Conservation (phyloP, 2,329 filamentous ascomycete genomes). For the Pezicula radicicola region DNA sequence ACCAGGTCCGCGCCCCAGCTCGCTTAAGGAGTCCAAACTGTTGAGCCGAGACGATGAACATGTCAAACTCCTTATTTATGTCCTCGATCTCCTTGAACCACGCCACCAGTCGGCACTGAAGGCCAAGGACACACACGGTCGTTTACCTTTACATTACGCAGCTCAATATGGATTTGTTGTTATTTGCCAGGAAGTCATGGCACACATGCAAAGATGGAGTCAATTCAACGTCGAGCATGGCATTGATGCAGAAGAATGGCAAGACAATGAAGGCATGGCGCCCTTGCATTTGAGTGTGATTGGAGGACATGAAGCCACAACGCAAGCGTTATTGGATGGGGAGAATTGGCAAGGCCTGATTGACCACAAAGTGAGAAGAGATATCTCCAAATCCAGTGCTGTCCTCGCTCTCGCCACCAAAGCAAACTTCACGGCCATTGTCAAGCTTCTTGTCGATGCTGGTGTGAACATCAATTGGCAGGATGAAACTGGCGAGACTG, state of each 20-base stretch:
- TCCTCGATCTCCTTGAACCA: conserved; percentile 65
- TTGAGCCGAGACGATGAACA: conserved; percentile 69
- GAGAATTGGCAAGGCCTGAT: conserved; percentile 70
- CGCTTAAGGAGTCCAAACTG: conserved; percentile 65
- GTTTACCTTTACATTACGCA: conserved; percentile 86
- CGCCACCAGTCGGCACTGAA: conserved; percentile 67
- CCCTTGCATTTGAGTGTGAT: conserved; percentile 91
- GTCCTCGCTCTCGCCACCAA: conserved; percentile 85
- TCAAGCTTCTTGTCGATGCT: conserved; percentile 82
- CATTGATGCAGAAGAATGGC: conserved; percentile 85
- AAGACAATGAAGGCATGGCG: conserved; percentile 87
- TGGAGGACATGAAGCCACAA: conserved; percentile 84
- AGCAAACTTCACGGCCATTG: conserved; percentile 80
- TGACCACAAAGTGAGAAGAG: conserved; percentile 63
- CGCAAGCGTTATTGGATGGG: conserved; percentile 73
- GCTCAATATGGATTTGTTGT: conserved; percentile 92
- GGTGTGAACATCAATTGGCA: conserved; percentile 93
- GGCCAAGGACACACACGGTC: conserved; percentile 73
- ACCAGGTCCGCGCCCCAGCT: conserved; percentile 56
- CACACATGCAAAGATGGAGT: conserved; percentile 83
- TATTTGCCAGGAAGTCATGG: conserved; percentile 85
- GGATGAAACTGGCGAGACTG: conserved; percentile 85
- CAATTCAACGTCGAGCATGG: conserved; percentile 82
- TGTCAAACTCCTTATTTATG: conserved; percentile 61
- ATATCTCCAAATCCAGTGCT: conserved; percentile 79